Evolutionary conservation across 2,329 filamentous ascomycete genomes (phyloP).

Genomic region (Fusarium xyrophilum): DNA sequence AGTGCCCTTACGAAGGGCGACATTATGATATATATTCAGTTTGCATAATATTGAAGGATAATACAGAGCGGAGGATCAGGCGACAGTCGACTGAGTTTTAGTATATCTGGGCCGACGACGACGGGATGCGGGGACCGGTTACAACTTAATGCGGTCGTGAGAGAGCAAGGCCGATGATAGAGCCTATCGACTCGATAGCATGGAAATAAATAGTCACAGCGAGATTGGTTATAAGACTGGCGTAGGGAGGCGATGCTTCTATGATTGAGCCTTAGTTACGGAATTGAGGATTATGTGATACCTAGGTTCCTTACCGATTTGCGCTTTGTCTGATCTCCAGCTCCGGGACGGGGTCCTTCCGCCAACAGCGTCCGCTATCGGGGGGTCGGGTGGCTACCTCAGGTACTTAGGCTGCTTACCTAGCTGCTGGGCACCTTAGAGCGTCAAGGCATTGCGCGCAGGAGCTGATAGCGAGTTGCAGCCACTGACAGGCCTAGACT

Average conservation of each 20-base stretch:
- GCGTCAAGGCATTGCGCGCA: neutral
- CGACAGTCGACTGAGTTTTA: constrained; percentile 30
- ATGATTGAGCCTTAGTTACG: neutral
- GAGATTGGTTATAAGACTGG: neutral
- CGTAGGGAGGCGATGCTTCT: neutral
- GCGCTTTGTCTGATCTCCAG: constrained; percentile 2
- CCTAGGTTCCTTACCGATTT: neutral
- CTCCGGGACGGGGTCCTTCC: neutral
- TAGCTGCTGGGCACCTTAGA: neutral
- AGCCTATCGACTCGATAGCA: constrained; percentile 20
- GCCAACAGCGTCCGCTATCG: constrained; percentile 31
- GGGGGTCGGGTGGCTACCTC: neutral
- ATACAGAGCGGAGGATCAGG: constrained; percentile 21
- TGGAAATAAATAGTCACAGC: neutral
- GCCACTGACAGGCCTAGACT: constrained; percentile 15
- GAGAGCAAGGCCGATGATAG: constrained; percentile 13
- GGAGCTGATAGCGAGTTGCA: neutral
- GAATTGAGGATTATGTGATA: constrained; percentile 2
- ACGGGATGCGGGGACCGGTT: constrained; percentile 36
- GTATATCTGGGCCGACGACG: constrained; percentile 34
- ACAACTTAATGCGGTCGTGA: constrained; percentile 29
- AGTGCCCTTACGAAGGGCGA: constrained; percentile 38
- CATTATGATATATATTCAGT: constrained; percentile 32
- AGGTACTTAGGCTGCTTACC: neutral
- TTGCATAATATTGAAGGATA: constrained; percentile 34